A percentile compares a stretch with the other conserved stretches of the same genome.
Evolutionary conservation across 257 asterid genomes (phyloP).

Genomic region (Solanum clarkiae): DNA sequence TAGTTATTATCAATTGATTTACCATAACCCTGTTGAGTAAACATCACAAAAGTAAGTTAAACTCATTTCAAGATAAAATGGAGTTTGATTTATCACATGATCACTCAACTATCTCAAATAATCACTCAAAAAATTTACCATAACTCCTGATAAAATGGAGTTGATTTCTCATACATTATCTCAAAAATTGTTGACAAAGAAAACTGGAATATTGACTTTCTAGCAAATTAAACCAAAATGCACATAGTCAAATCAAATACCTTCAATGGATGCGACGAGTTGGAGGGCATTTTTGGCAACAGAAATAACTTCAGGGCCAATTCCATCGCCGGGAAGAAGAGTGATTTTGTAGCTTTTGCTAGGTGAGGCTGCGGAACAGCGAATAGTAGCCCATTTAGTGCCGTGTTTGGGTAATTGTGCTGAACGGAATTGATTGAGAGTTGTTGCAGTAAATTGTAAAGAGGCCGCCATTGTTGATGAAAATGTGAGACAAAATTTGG

Average conservation of each 20-base stretch:
- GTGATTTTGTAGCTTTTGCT: slow-evolving; percentile 58
- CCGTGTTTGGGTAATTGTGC: slow-evolving; percentile 12
- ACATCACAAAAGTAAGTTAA: neutral
- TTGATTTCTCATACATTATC: neutral
- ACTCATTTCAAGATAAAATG: neutral
- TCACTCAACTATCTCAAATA: neutral
- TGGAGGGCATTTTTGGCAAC: slow-evolving; percentile 66
- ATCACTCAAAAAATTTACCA: neutral
- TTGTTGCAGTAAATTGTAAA: slow-evolving; percentile 30
- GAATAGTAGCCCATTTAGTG: slow-evolving; percentile 26
- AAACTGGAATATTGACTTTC: too few relatives aligned
- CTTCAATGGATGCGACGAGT: slow-evolving; percentile 63
- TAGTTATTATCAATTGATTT: neutral
- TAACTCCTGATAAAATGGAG: neutral
- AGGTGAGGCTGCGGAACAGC: slow-evolving; percentile 50
- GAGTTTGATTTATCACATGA: neutral
- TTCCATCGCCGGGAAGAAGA: slow-evolving; percentile 94
- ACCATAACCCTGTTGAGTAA: neutral
- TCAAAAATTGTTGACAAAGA: too few relatives aligned
- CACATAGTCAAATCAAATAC: slow-evolving; percentile 9
- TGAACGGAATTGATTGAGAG: slow-evolving; percentile 14
- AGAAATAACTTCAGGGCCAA: slow-evolving; percentile 90
- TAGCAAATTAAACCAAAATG: too few relatives aligned
- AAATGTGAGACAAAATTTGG: neutral
- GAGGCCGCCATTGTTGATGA: slow-evolving; percentile 48